These are phyloP conservation scores for Botrytis fabae DNA, from an alignment of 2,329 filamentous ascomycete species.

Conservation along the genomic window DNA sequence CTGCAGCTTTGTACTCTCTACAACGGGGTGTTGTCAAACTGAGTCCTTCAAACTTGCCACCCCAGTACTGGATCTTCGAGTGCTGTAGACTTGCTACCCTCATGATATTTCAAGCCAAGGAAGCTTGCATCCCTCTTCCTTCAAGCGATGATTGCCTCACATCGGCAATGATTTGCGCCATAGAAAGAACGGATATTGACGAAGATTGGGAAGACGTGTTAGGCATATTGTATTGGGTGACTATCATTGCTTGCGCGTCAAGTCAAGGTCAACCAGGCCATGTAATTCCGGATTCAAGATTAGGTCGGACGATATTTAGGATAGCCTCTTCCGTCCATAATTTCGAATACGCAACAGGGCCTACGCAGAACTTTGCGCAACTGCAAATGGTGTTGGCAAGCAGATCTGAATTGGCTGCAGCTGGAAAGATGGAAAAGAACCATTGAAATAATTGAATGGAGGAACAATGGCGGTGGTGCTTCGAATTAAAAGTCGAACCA, in stretches of 20 bases:
- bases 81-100: neutral
- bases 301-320: neutral
- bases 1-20: neutral
- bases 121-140: neutral
- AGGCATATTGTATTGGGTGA: constrained; percentile 17
- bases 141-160: neutral
- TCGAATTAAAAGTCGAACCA: neutral
- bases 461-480: neutral
- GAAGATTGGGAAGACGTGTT: constrained; percentile 18
- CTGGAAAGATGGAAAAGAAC: neutral
- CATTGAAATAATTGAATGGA: neutral
- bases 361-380: neutral
- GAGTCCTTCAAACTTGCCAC: neutral
- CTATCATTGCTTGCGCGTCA: constrained; percentile 1
- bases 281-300: constrained; percentile 5
- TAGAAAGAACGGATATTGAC: constrained; percentile 2
- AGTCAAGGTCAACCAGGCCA: constrained; percentile 3
- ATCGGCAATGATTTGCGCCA: neutral
- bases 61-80: neutral
- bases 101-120: neutral
- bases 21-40: neutral
- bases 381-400: constrained; percentile 13
- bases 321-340: neutral
- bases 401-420: neutral
- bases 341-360: neutral